phyloP scores from a whole-genome alignment of 2,329 filamentous ascomycete genomes.

The Alternaria alternata region DNA sequence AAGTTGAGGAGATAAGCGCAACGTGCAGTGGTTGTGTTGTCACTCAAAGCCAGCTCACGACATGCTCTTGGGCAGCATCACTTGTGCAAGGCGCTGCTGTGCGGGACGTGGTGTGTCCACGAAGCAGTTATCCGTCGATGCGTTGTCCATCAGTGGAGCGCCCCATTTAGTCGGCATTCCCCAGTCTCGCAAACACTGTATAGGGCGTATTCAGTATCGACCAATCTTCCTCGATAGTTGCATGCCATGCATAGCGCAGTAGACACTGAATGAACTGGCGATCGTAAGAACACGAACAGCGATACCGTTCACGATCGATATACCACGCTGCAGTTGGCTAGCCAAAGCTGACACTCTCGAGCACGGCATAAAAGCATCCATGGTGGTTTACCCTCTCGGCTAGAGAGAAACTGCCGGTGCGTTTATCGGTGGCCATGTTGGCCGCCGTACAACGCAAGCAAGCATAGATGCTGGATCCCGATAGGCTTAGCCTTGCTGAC shows the following conservation, averaged over 20 bases:
- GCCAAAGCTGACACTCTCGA: not conserved
- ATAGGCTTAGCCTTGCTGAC: constrained; percentile 13
- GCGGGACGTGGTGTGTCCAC: constrained; percentile 25
- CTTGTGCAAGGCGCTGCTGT: constrained; percentile 28
- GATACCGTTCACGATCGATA: not conserved
- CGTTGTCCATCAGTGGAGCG: constrained; percentile 18
- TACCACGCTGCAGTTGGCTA: not conserved
- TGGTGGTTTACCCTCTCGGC: constrained; percentile 2
- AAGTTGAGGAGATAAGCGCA: constrained; percentile 35
- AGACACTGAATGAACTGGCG: not conserved
- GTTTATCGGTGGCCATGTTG: constrained; percentile 2
- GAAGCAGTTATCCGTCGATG: constrained; percentile 25
- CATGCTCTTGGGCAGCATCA: constrained; percentile 24
- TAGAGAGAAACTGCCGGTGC: constrained; percentile 12
- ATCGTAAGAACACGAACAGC: not conserved
- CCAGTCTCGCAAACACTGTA: not conserved
- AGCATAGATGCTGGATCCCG: constrained; percentile 11
- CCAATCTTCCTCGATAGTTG: not conserved
- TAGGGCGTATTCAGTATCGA: not conserved
- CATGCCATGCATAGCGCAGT: not conserved
- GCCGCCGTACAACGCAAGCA: constrained; percentile 23
- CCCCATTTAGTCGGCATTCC: constrained; percentile 1
- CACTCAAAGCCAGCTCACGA: constrained; percentile 14
- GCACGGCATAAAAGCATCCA: not conserved
- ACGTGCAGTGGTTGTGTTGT: constrained; percentile 20